Conservation (phyloP, 2,329 filamentous ascomycete species). For the Penicillium sp. region DNA sequence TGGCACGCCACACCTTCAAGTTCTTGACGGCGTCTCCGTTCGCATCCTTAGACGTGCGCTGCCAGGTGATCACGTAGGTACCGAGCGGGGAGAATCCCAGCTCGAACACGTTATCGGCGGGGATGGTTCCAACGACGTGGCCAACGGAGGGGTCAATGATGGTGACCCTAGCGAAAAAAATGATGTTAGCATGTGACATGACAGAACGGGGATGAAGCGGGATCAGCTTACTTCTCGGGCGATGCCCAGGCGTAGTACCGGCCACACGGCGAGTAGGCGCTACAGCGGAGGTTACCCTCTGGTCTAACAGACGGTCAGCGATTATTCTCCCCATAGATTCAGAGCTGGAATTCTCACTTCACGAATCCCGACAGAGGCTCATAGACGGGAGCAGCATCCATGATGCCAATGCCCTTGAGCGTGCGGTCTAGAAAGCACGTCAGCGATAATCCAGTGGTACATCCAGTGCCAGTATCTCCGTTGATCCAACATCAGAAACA, state of each 20-base stretch:
- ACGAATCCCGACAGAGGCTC: slow-evolving; percentile 77
- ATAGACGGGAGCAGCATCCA: slow-evolving; percentile 89
- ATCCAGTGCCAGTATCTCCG: background rate
- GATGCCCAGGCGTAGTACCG: slow-evolving; percentile 96
- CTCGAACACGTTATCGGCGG: slow-evolving; percentile 85
- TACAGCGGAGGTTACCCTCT: slow-evolving; percentile 92
- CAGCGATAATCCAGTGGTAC: slow-evolving; percentile 17
- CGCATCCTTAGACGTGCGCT: slow-evolving; percentile 89
- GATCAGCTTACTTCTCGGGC: slow-evolving; percentile 63
- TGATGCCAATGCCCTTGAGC: slow-evolving; percentile 91
- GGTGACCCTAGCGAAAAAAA: slow-evolving; percentile 61
- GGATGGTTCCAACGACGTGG: slow-evolving; percentile 70
- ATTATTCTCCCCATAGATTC: background rate
- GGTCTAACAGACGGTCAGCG: slow-evolving; percentile 57
- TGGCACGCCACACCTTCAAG: slow-evolving; percentile 90
- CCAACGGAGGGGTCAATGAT: slow-evolving; percentile 81
- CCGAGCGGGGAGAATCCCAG: slow-evolving; percentile 90
- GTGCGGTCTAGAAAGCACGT: slow-evolving; percentile 68
- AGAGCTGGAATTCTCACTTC: slow-evolving; percentile 41
- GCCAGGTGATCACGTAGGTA: slow-evolving; percentile 95
- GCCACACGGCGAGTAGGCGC: slow-evolving; percentile 91
- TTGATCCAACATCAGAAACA: background rate
- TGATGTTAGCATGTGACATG: background rate
- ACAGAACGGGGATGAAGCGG: background rate
- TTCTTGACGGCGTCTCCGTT: slow-evolving; percentile 94